Evolutionary conservation across 495 filamentous ascomycete genomes (phyloP).

Genomic region (Poronia punctata): DNA sequence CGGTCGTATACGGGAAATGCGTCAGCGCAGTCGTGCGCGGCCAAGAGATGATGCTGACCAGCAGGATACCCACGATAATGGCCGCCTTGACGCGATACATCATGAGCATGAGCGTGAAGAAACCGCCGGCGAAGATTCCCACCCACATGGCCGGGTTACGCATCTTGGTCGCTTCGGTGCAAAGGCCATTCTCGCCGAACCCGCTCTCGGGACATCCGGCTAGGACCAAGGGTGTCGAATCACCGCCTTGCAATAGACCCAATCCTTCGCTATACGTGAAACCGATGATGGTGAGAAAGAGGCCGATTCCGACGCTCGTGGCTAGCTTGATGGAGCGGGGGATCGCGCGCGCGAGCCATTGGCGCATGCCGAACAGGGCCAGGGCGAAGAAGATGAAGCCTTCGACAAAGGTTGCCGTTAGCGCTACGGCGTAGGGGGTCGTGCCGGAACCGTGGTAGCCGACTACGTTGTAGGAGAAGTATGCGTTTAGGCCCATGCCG

Average conservation of each 20-base stretch:
- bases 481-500: constrained; percentile 79
- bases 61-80: constrained; percentile 69
- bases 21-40: constrained; percentile 65
- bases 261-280: constrained; percentile 74
- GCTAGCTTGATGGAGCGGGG: constrained; percentile 75
- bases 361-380: constrained; percentile 66
- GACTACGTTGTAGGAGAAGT: constrained; percentile 78
- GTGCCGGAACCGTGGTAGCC: constrained; percentile 60
- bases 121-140: constrained; percentile 74
- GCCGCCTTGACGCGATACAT: constrained; percentile 79
- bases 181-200: constrained; percentile 35
- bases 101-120: constrained; percentile 69
- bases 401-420: constrained; percentile 80
- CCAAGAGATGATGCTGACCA: constrained; percentile 82
- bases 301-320: constrained; percentile 73
- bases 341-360: constrained; percentile 74
- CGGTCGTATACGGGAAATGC: constrained; percentile 63
- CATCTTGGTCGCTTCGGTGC: constrained; percentile 55
- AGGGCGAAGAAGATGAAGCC: constrained; percentile 65
- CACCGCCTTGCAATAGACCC: constrained; percentile 57
- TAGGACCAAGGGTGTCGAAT: constrained; percentile 54
- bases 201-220: constrained; percentile 52
- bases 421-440: constrained; percentile 61
- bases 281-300: constrained; percentile 75
- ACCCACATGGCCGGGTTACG: constrained; percentile 73